A percentile compares a stretch with the other conserved stretches of the same genome.
Evolutionary conservation across 352 stramenopile species (phyloP).

Genomic region (Phytopythium oedochilum): DNA sequence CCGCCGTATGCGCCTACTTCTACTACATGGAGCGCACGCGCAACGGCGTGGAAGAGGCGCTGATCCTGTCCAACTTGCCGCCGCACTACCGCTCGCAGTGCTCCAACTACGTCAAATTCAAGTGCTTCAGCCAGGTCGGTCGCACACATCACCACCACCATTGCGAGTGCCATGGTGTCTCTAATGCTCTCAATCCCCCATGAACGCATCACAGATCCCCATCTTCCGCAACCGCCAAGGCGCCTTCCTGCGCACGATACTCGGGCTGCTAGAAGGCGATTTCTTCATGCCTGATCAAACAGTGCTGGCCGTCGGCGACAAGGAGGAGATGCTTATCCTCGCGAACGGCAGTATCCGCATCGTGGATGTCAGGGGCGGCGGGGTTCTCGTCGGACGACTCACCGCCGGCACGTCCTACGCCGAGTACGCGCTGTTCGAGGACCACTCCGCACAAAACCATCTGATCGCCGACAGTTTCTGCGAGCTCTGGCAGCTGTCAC

Average conservation of each 20-base stretch:
- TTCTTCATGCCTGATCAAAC: constrained; percentile 43
- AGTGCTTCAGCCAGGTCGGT: constrained; percentile 25
- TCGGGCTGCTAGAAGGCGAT: constrained; percentile 35
- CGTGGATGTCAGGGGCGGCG: constrained; percentile 11
- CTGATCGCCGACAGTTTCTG: constrained; percentile 40
- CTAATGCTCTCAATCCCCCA: no score
- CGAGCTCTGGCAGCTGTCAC: constrained; percentile 40
- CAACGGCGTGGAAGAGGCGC: constrained; percentile 45
- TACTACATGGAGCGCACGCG: constrained; percentile 73
- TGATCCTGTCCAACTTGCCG: constrained; percentile 38
- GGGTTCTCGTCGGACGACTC: constrained; percentile 13
- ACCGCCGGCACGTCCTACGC: constrained; percentile 32
- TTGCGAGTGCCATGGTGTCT: no score
- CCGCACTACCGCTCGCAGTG: constrained; percentile 47
- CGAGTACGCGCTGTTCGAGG: constrained; percentile 44
- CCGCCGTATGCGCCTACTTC: constrained; percentile 47
- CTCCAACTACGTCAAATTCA: constrained; percentile 47
- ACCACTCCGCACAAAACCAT: constrained; percentile 20
- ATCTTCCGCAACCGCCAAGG: constrained; percentile 46
- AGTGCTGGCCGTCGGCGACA: constrained; percentile 19
- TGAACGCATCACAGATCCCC: no score
- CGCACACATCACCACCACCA: neutral
- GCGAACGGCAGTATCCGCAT: constrained; percentile 37
- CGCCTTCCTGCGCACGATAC: constrained; percentile 45
- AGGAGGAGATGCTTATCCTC: constrained; percentile 55